Evolutionary conservation across 2,329 filamentous ascomycete species (phyloP), one percentile per base, ranked within the genome.

Genomic region (Diaporthe velutina): DNA sequence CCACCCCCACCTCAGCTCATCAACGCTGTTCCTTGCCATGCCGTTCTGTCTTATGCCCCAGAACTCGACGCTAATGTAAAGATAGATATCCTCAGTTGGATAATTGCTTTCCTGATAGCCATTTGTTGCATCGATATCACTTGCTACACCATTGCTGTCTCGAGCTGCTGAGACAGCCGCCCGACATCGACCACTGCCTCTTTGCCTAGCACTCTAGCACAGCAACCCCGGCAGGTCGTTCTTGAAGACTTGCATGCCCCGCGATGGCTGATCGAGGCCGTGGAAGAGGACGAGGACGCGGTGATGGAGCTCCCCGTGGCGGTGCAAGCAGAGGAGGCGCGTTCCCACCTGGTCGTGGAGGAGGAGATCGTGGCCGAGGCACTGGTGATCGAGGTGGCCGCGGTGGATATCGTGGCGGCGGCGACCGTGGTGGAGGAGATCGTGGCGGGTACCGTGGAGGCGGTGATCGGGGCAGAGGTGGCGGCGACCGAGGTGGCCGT

Each of bases 391-490:
- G 66, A 35, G 66, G 73, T 13, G 52, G n/a, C n/a, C 55, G 68
- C 6, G 73, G 73, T 38, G 60, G 73, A 4, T 74, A 33, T 17
- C 73, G 70, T 15, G 74, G 74, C 3, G 71, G 64, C 28, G 25
- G 25, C 6, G 52, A 54, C 52, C 52, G 70, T 6, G 74, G 74
- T 6, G 66, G 64, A 4, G 66, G 58, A 22, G 71, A 58, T 48
- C 57, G 66, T 1, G 74, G 71, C 22, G 52, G 45, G 0, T 61
- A 13, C 30, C 72, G 54, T 15, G 73, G 72, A 33, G 55, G 72
- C 9, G 64, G 73, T 1, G 55, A 48, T 48, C 52, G 40, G 15
- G 61, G 73, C 30, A 30, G 66, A 10, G 35, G 74, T 4, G 71
- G 71, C 12, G 74, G 58, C 28, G 48, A 40, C 28, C 61, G 70